Evolutionary conservation across 768 basidiomycete genomes (phyloP), one percentile per base, ranked within the genome.

Genomic region (Daedaleopsis sinensis): DNA sequence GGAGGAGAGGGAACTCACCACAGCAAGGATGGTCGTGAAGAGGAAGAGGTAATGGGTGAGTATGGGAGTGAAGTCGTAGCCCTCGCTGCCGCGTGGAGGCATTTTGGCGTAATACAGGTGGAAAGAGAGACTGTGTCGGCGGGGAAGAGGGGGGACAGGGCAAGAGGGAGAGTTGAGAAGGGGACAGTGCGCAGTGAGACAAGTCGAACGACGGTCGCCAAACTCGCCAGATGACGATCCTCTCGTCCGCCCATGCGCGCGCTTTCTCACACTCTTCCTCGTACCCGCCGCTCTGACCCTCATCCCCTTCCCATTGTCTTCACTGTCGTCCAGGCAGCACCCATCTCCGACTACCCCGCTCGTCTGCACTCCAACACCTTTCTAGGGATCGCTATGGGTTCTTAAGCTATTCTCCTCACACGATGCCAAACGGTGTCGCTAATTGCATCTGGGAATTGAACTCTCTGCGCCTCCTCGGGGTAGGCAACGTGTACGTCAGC

Each of bases 1-100:
- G 55, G 59, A 62, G 42, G 36, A 55, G 5, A 12, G 69, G 66
- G 5, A 39, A 80, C 91, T 68, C 65, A 94, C 92, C 59, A 92
- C 72, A 36, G 93, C 80, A 51, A 97, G 82, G 55, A 94, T 83
- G 61, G 88, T 88, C 12, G 95, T 96, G 71, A 93, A 89, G 27
- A 96, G 81, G 72, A 96, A 95, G 71, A 96, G 82, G 71, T 96
- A 94, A 72, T 96, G 94, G 18, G 93, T 92, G 59, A 94, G 81
- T 63, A 96, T 90, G 62, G 92, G 94, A 1, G 89, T 92, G 59
- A 94, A 91, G 76, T 94, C 92, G 66, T 91, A 83, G n/a, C 90
- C 83, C 61, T 85, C 82, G 72, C 77, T 82, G 61, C 79, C 80
- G 67, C 84, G 73, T 44, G 81, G 81, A 56, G 82, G 76, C 81